These are phyloP conservation scores for Pythium dissotocum DNA, from an alignment of 352 stramenopile species.

Conservation along the genomic window DNA sequence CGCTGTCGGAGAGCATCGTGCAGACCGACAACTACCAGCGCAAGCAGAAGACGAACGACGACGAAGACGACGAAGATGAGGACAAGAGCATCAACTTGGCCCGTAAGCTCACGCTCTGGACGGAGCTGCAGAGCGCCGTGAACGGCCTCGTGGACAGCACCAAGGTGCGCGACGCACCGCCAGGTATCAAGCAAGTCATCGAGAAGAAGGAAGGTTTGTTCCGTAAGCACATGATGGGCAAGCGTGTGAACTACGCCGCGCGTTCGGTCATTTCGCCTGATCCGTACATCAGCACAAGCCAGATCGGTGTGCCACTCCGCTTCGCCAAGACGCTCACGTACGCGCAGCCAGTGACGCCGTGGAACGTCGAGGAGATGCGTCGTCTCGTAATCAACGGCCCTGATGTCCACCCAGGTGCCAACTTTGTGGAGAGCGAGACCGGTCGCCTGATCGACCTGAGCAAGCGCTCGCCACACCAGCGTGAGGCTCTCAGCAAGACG, in stretches of 20 bases:
- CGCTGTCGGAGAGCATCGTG: constrained; percentile 89
- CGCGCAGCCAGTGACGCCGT: constrained; percentile 96
- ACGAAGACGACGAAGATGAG: constrained; percentile 57
- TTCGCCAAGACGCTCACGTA: constrained; percentile 99
- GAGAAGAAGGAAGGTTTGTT: constrained; percentile 99
- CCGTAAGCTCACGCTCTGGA: constrained; percentile 94
- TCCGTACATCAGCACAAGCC: constrained; percentile 99
- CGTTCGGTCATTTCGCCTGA: constrained; percentile 99
- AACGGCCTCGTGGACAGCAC: constrained; percentile 86
- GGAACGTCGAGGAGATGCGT: constrained; percentile 98
- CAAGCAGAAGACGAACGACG: constrained; percentile 32
- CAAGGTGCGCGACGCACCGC: constrained; percentile 71
- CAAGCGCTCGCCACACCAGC: constrained; percentile 92
- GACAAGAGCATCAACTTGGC: constrained; percentile 79
- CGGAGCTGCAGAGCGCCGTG: constrained; percentile 95
- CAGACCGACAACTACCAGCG: constrained; percentile 68
- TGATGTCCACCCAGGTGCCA: constrained; percentile 95
- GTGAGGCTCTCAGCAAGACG: constrained; percentile 95
- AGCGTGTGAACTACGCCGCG: constrained; percentile 99
- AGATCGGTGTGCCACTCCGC: constrained; percentile 98
- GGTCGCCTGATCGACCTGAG: constrained; percentile 94
- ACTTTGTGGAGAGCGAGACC: constrained; percentile 96
- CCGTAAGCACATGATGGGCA: constrained; percentile 98
- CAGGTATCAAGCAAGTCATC: constrained; percentile 97
- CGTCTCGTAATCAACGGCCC: constrained; percentile 96